Evolutionary conservation across 768 basidiomycete genomes (phyloP), one percentile per base, ranked within the genome.

Genomic region (Dendrothele bispora): DNA sequence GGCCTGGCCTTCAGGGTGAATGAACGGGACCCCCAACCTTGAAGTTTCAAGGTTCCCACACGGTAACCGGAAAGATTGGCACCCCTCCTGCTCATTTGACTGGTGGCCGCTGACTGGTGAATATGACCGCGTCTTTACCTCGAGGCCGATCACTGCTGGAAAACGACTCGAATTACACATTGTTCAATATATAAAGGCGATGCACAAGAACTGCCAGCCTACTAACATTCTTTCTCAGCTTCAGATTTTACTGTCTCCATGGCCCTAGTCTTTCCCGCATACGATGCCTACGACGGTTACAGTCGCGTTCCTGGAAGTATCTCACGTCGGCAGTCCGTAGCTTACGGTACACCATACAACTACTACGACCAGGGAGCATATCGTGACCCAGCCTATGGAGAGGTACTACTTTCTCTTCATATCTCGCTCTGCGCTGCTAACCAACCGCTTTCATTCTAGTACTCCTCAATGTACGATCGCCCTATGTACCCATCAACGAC

Each of bases 241-340:
- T 28, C 21, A 36, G 11, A 15, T 18, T 15, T 24, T 5, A 6
- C 35, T 4, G 17, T 17, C 18, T 47, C 14, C 38, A 47, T 47
- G 46, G 46, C 46, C 32, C n/a, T 47, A 18, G 46, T 47, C 26
- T 47, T 47, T n/a, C 46, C 46, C 30, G 22, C 41, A 11, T 43
- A 27, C 37, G 46, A 28, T 38, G 21, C 37, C n/a, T 32, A 32
- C 30, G 30, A 32, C 14, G 38, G 24, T 25, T 38, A 38, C 22
- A n/a, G n/a, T n/a, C n/a, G n/a, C n/a, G 17, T 30, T 26, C 36
- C 46, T 21, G 27, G 30, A 21, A 30, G 37, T 25, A 27, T 47
- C 37, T 47, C 46, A 22, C 46, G 46, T 38, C 46, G 46, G 3
- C 46, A 34, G 15, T 47, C 46, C 11, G 39, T 47, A 38, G 35